Percentiles rank a stretch among this genome's conserved stretches.
These are phyloP conservation scores for Fagus sylvatica DNA, from an alignment of 306 rosid genomes.

Conservation along the genomic window DNA sequence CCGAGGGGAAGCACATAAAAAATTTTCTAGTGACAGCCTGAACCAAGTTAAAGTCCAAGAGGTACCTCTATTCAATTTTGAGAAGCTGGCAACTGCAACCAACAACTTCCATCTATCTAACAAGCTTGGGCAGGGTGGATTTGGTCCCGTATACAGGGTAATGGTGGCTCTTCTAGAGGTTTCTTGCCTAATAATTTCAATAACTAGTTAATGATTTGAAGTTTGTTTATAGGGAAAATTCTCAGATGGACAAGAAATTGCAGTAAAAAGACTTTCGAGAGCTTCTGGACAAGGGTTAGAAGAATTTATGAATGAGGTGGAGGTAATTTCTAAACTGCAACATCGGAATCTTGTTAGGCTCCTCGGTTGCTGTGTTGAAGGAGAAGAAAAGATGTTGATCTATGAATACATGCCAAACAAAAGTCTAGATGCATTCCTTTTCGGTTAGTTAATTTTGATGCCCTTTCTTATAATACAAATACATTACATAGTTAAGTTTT, in stretches of 20 bases:
- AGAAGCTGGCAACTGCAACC: conserved; percentile 41
- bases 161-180: not conserved
- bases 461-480: too few relatives aligned
- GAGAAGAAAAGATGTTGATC: conserved; percentile 44
- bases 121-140: conserved; percentile 36
- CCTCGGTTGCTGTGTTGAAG: conserved; percentile 41
- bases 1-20: not conserved
- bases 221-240: conserved; percentile 30
- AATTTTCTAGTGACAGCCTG: conserved; percentile 17
- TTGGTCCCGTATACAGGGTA: conserved; percentile 35
- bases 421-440: conserved; percentile 41
- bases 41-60: conserved; percentile 40
- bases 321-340: conserved; percentile 49
- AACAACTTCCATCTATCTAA: conserved; percentile 30
- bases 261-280: conserved; percentile 45
- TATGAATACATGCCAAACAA: conserved; percentile 55
- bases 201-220: not conserved
- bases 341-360: conserved; percentile 52
- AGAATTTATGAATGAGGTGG: conserved; percentile 51
- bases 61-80: conserved; percentile 36
- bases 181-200: not conserved
- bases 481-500: too few relatives aligned
- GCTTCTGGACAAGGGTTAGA: conserved; percentile 43
- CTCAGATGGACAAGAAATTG: conserved; percentile 43
- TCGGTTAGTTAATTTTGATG: conserved; percentile 35